phyloP scores from a whole-genome alignment of 768 basidiomycete species.

The Lanmaoa rubissima region DNA sequence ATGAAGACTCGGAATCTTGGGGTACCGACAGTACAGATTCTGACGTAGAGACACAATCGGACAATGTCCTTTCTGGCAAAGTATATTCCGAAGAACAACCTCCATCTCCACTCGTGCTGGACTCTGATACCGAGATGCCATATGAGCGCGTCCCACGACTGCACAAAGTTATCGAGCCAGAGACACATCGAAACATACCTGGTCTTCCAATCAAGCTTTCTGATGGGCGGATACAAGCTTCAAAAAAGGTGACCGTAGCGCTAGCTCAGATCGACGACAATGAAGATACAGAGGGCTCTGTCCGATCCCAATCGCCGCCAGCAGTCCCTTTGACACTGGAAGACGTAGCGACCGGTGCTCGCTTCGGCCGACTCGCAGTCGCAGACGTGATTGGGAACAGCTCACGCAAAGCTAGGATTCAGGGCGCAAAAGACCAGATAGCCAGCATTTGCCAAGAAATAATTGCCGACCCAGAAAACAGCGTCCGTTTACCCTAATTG shows the following conservation, averaged over 20 bases:
- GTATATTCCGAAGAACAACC: slow-evolving; percentile 11
- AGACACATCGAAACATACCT: slow-evolving; percentile 50
- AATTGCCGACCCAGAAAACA: slow-evolving; percentile 91
- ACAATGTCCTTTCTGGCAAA: slow-evolving; percentile 4
- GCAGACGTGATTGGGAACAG: slow-evolving; percentile 64
- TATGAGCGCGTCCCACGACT: slow-evolving; percentile 67
- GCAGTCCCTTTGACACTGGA: slow-evolving; percentile 43
- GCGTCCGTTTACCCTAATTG: slow-evolving; percentile 50
- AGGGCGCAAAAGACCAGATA: slow-evolving; percentile 89
- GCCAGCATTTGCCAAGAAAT: slow-evolving; percentile 93
- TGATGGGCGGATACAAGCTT: slow-evolving; percentile 71
- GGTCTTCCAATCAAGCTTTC: slow-evolving; percentile 85
- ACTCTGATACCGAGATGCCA: slow-evolving; percentile 68
- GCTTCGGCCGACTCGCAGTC: slow-evolving; percentile 84
- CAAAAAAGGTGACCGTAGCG: slow-evolving; percentile 35
- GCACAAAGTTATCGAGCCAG: slow-evolving; percentile 42
- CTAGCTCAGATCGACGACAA: slow-evolving; percentile 23
- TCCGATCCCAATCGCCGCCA: slow-evolving; percentile 30
- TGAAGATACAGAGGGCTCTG: slow-evolving; percentile 36
- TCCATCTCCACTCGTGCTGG: slow-evolving; percentile 11
- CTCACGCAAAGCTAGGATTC: slow-evolving; percentile 65
- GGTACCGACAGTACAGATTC: slow-evolving; percentile 43
- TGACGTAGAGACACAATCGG: slow-evolving; percentile 23
- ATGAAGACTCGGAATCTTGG: slow-evolving; percentile 55
- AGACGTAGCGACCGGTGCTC: slow-evolving; percentile 78